Evolutionary conservation across 192 early-diverging fungal species (phyloP).

Genomic region (Umbelopsis isabellina): DNA sequence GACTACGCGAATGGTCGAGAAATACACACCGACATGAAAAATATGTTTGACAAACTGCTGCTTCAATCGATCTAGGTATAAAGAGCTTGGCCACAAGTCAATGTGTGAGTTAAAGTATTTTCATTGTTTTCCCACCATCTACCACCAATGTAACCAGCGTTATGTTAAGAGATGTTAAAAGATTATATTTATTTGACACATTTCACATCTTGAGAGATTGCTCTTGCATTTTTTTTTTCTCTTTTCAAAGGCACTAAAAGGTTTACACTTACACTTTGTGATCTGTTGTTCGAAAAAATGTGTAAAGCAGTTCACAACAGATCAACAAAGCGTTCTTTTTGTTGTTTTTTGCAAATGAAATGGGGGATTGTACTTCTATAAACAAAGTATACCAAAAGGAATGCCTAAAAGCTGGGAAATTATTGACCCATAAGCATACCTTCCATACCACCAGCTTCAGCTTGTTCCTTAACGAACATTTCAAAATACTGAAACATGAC

Average conservation of each 20-base stretch:
- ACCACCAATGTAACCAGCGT: background rate
- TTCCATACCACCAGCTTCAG: constrained; percentile 40
- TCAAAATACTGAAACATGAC: constrained; percentile 42
- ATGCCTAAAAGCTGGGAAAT: background rate
- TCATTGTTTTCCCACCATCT: too few relatives aligned
- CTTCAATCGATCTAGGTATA: too few relatives aligned
- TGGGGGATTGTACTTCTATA: too few relatives aligned
- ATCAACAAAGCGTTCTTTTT: background rate
- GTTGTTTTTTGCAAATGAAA: too few relatives aligned
- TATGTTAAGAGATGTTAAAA: constrained; percentile 4
- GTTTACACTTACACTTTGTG: constrained; percentile 8
- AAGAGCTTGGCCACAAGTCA: too few relatives aligned
- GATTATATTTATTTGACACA: constrained; percentile 23
- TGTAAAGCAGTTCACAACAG: background rate
- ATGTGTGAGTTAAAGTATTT: too few relatives aligned
- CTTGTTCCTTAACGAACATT: constrained; percentile 49
- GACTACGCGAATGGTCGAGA: too few relatives aligned
- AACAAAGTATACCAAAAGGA: background rate
- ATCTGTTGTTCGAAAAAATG: background rate
- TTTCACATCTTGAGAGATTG: constrained; percentile 2
- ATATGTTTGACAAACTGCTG: too few relatives aligned
- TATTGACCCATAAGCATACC: constrained; percentile 34
- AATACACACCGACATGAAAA: too few relatives aligned
- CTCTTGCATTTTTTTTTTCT: background rate
- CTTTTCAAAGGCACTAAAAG: too few relatives aligned